Percentiles rank a stretch among this genome's conserved stretches.
phyloP scores from a whole-genome alignment of 1,284 basidiomycete species.

The Cutaneotrichosporon sp. region DNA sequence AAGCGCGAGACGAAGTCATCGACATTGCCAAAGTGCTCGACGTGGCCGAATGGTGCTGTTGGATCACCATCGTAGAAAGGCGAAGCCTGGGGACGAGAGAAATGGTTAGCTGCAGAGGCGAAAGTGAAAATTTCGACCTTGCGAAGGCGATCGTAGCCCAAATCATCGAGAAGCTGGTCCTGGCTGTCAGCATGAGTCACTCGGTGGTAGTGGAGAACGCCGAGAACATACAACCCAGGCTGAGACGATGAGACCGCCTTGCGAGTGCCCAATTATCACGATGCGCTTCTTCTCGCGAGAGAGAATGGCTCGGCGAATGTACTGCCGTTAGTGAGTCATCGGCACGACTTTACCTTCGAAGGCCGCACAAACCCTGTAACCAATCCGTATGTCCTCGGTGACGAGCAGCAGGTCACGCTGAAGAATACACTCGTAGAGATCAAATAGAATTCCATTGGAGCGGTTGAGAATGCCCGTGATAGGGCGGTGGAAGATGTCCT shows the following conservation, averaged over 20 bases:
- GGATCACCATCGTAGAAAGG: background rate
- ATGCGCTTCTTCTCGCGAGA: slow-evolving; percentile 24
- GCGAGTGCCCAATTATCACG: slow-evolving; percentile 36
- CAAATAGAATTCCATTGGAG: slow-evolving; percentile 34
- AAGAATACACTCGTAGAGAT: slow-evolving; percentile 33
- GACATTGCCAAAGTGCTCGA: slow-evolving; percentile 40
- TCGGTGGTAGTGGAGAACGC: too few species aligned
- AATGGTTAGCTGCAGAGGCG: slow-evolving; percentile 36
- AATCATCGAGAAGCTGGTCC: background rate
- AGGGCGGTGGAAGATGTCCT: slow-evolving; percentile 26
- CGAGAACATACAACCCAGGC: too few species aligned
- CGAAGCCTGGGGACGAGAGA: slow-evolving; percentile 16
- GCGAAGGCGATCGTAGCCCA: slow-evolving; percentile 25
- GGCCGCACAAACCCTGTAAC: slow-evolving; percentile 20
- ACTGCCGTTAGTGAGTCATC: background rate
- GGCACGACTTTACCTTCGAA: too few species aligned
- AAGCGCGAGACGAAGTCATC: slow-evolving; percentile 32
- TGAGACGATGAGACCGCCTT: slow-evolving; percentile 37
- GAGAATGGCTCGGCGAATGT: slow-evolving; percentile 12
- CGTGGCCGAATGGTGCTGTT: slow-evolving; percentile 19
- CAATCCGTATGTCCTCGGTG: slow-evolving; percentile 27
- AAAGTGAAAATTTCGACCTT: slow-evolving; percentile 42
- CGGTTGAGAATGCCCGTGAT: slow-evolving; percentile 35
- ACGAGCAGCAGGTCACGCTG: slow-evolving; percentile 33
- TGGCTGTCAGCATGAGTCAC: too few species aligned